phyloP scores from a whole-genome alignment of 345 rosid genomes.

The Turnera subulata region DNA sequence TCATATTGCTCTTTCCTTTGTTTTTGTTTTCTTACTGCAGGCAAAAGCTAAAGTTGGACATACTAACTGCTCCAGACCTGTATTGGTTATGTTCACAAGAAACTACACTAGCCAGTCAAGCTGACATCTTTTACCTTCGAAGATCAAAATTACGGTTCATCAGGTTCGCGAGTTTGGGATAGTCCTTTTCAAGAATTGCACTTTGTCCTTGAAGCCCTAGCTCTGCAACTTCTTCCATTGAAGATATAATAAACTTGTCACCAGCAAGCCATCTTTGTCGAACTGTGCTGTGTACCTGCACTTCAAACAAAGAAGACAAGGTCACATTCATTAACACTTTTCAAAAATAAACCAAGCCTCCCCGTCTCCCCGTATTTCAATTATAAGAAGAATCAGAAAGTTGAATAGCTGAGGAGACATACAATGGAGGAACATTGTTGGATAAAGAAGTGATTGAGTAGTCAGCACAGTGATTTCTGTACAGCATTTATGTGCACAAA shows the following conservation, averaged over 20 bases:
- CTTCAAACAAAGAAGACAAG: slow-evolving; percentile 3
- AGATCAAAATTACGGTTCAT: slow-evolving; percentile 85
- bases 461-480: no score
- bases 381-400: no score
- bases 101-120: neutral
- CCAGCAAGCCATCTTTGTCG: slow-evolving; percentile 89
- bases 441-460: no score
- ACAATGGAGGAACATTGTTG: no score
- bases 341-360: no score
- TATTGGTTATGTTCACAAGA: no score
- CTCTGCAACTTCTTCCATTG: slow-evolving; percentile 68
- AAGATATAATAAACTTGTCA: slow-evolving; percentile 61
- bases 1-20: neutral
- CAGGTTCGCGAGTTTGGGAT: slow-evolving; percentile 58
- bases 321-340: no score
- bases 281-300: slow-evolving; percentile 86
- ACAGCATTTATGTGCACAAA: no score
- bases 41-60: neutral
- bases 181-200: slow-evolving; percentile 58
- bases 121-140: slow-evolving; percentile 47
- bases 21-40: neutral
- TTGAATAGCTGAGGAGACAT: no score
- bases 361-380: no score
- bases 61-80: neutral
- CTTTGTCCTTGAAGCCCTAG: slow-evolving; percentile 60